These are phyloP conservation scores for Suhomyces bribrorum DNA, from an alignment of 1,139 yeast genomes.

Conservation along the genomic window DNA sequence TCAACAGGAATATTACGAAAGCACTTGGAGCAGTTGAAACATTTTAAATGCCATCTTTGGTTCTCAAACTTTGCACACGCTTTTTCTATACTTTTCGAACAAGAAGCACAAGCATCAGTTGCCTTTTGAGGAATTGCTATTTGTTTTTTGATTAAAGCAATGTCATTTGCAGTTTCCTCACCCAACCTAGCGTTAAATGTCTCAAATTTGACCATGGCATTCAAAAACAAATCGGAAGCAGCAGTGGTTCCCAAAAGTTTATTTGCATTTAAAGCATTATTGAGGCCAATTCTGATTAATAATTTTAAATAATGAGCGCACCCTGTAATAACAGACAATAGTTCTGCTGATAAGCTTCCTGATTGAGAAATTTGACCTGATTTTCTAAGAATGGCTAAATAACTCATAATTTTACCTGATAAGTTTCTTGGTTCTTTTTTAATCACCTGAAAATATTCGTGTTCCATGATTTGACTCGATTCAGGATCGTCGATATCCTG, in stretches of 20 bases:
- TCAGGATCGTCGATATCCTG: slow-evolving; percentile 13
- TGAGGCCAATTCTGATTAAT: slow-evolving; percentile 77
- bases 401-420: slow-evolving; percentile 76
- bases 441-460: slow-evolving; percentile 32
- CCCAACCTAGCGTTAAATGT: slow-evolving; percentile 20
- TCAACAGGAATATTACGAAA: slow-evolving; percentile 31
- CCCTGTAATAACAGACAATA: slow-evolving; percentile 84
- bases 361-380: slow-evolving; percentile 49
- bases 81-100: slow-evolving; percentile 80
- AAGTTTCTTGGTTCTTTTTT: slow-evolving; percentile 87
- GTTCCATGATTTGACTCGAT: slow-evolving; percentile 11
- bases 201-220: slow-evolving; percentile 52
- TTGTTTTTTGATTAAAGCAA: slow-evolving; percentile 41
- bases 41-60: slow-evolving; percentile 78
- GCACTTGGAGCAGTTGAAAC: slow-evolving; percentile 67
- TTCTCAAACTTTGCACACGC: slow-evolving; percentile 64
- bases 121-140: slow-evolving; percentile 57
- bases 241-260: slow-evolving; percentile 55
- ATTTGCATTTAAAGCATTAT: slow-evolving; percentile 70
- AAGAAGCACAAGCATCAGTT: slow-evolving; percentile 73
- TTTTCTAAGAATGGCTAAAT: slow-evolving; percentile 68
- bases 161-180: slow-evolving; percentile 25
- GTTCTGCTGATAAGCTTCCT: slow-evolving; percentile 57
- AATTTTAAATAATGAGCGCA: slow-evolving; percentile 91
- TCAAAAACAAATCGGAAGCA: slow-evolving; percentile 65